Percentiles rank a stretch among this genome's conserved stretches.
Evolutionary conservation across 176 grass and related monocot species (phyloP).

Genomic region (Alopecurus myosuroides): DNA sequence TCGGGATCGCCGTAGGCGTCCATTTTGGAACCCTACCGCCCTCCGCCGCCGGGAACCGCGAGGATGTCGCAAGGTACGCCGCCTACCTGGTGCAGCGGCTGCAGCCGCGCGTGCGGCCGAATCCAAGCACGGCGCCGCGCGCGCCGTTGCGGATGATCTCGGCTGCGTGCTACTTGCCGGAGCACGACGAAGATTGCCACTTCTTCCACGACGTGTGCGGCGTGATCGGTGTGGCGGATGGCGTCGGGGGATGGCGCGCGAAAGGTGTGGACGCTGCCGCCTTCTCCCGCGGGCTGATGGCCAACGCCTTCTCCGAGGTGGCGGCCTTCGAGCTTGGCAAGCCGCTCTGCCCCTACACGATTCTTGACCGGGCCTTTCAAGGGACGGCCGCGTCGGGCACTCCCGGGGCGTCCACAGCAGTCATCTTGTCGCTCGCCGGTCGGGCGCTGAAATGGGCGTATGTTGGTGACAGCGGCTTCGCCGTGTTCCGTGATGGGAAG

Average conservation of each 20-base stretch:
- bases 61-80: background rate
- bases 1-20: background rate
- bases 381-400: background rate
- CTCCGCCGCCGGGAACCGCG: background rate
- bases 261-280: conserved; percentile 9
- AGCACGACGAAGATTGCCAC: conserved; percentile 26
- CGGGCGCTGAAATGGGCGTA: conserved; percentile 10
- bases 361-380: conserved; percentile 9
- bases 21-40: background rate
- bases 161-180: conserved; percentile 10
- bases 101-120: background rate
- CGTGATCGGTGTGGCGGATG: conserved; percentile 32
- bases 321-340: background rate
- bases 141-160: background rate
- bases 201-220: conserved; percentile 2
- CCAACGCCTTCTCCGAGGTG: background rate
- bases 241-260: conserved; percentile 19
- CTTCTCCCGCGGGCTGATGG: background rate
- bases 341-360: background rate
- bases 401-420: conserved; percentile 14
- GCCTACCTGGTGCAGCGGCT: background rate
- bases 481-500: background rate
- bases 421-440: conserved; percentile 25
- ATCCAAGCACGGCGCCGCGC: background rate
- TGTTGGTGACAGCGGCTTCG: conserved; percentile 37